A percentile compares a stretch with the other conserved stretches of the same genome.
Evolutionary conservation across 2,329 filamentous ascomycete species (phyloP).

Genomic region (Lachnum nothofagi): DNA sequence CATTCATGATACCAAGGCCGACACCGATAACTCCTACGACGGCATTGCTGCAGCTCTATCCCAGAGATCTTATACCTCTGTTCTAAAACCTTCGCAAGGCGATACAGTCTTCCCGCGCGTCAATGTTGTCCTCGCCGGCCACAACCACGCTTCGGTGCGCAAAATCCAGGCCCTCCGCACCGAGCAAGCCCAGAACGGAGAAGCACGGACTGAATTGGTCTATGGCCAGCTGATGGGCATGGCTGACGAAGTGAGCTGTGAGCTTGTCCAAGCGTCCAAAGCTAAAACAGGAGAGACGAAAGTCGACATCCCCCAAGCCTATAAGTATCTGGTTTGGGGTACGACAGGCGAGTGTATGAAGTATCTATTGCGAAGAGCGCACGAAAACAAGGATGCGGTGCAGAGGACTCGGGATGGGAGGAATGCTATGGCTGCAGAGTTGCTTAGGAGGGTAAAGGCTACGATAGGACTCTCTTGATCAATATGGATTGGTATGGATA

Average conservation of each 20-base stretch:
- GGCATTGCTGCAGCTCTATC: constrained; percentile 63
- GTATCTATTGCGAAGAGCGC: constrained; percentile 59
- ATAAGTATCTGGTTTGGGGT: constrained; percentile 68
- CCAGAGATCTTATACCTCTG: constrained; percentile 53
- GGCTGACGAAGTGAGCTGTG: constrained; percentile 84
- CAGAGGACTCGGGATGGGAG: constrained; percentile 57
- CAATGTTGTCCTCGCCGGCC: constrained; percentile 70
- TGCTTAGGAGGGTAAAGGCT: constrained; percentile 50
- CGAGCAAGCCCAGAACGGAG: constrained; percentile 33
- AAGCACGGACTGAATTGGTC: constrained; percentile 40
- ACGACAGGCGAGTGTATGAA: constrained; percentile 76
- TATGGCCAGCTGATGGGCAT: constrained; percentile 90
- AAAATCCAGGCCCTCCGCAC: constrained; percentile 50
- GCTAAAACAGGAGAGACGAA: constrained; percentile 24
- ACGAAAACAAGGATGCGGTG: constrained; percentile 71
- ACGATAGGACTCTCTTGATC: constrained; percentile 32
- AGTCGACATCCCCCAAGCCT: constrained; percentile 50
- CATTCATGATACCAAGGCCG: constrained; percentile 66
- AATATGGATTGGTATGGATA: too few species aligned
- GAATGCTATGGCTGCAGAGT: constrained; percentile 58
- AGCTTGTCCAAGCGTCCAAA: constrained; percentile 37
- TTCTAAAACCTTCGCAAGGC: constrained; percentile 42
- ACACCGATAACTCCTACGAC: constrained; percentile 70
- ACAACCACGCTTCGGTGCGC: constrained; percentile 70
- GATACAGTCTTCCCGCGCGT: constrained; percentile 50